phyloP scores from a whole-genome alignment of 176 grass and related monocot species.

The Paspalum vaginatum region DNA sequence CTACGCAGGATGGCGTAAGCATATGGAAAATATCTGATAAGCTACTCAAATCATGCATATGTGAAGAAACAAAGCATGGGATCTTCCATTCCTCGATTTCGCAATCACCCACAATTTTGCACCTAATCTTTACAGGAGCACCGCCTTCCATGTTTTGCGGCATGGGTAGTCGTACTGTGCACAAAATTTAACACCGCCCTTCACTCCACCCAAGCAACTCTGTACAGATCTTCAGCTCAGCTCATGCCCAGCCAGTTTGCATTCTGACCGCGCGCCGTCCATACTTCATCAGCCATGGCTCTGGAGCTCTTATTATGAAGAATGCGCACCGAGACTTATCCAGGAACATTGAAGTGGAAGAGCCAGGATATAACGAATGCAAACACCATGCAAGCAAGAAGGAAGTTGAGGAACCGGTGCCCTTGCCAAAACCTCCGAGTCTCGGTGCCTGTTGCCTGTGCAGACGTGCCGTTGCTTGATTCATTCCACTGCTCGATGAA shows the following conservation, averaged over 20 bases:
- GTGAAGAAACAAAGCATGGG: background rate
- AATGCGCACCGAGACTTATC: constrained; percentile 28
- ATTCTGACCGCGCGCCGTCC: background rate
- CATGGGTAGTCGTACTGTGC: background rate
- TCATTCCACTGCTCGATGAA: constrained; percentile 90
- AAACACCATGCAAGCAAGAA: constrained; percentile 96
- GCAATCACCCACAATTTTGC: background rate
- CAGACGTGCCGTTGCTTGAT: constrained; percentile 33
- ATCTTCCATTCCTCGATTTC: background rate
- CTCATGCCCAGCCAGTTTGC: background rate
- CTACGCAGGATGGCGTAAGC: background rate
- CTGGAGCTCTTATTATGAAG: constrained; percentile 34
- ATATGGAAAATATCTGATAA: background rate
- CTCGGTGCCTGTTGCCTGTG: constrained; percentile 44
- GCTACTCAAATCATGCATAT: background rate
- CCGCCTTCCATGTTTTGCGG: background rate
- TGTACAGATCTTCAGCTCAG: background rate
- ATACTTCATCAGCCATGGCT: background rate
- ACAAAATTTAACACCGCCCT: constrained; percentile 1
- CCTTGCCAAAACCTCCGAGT: constrained; percentile 86
- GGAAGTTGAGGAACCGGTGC: constrained; percentile 92
- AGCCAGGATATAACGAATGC: constrained; percentile 98
- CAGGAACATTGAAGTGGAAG: constrained; percentile 95
- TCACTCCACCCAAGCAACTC: background rate
- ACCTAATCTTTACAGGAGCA: constrained; percentile 17